These are phyloP conservation scores for Cicer pinnatifidum DNA, from an alignment of 306 rosid species.

Conservation along the genomic window DNA sequence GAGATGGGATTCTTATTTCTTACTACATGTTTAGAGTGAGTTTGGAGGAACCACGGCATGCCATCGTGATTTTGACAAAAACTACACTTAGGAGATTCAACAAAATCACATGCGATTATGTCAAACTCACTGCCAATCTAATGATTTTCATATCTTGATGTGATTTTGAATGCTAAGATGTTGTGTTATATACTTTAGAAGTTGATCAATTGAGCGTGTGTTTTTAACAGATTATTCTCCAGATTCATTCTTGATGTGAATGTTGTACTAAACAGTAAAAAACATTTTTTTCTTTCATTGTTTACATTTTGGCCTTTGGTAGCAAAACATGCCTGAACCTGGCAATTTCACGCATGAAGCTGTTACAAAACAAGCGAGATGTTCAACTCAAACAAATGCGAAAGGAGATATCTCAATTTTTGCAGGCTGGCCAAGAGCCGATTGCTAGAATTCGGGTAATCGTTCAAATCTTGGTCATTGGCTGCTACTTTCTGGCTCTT, in stretches of 20 bases:
- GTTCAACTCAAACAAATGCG: slow-evolving; percentile 86
- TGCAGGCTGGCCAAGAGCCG: slow-evolving; percentile 96
- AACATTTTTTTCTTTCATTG: not conserved
- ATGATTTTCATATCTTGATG: not conserved
- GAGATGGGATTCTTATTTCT: slow-evolving; percentile 10
- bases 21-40: not conserved
- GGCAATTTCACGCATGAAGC: slow-evolving; percentile 85
- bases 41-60: no score
- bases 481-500: slow-evolving; percentile 17
- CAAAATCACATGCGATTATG: no score
- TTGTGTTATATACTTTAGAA: slow-evolving; percentile 11
- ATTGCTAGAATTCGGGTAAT: slow-evolving; percentile 92
- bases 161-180: slow-evolving; percentile 25
- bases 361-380: slow-evolving; percentile 97
- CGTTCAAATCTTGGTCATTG: slow-evolving; percentile 37
- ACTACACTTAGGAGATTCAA: no score
- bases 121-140: no score
- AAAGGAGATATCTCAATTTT: slow-evolving; percentile 88
- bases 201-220: slow-evolving; percentile 16
- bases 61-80: no score
- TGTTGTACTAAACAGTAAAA: slow-evolving; percentile 15
- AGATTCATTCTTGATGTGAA: slow-evolving; percentile 21
- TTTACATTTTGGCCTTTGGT: slow-evolving; percentile 23
- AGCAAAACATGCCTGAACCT: slow-evolving; percentile 90
- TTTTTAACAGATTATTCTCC: slow-evolving; percentile 8